Evolutionary conservation across 2,329 filamentous ascomycete genomes (phyloP).

Genomic region (Waltergamsia citrina): DNA sequence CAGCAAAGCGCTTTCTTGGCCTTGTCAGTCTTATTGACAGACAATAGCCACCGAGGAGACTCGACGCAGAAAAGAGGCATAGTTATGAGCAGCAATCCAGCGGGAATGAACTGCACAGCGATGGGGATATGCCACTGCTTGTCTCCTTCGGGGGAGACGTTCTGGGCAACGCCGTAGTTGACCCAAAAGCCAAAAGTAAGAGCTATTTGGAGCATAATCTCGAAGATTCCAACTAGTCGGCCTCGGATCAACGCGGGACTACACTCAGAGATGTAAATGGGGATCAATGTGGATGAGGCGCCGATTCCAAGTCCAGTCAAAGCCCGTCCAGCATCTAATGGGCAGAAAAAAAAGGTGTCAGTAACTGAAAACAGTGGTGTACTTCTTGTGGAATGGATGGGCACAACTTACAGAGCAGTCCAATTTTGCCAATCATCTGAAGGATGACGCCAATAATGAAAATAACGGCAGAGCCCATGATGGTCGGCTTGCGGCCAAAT

Average conservation of each 20-base stretch:
- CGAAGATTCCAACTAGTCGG: slow-evolving; percentile 56
- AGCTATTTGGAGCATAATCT: slow-evolving; percentile 56
- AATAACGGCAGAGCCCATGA: slow-evolving; percentile 50
- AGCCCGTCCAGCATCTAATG: slow-evolving; percentile 52
- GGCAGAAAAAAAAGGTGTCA: too few relatives aligned
- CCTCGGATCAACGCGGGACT: slow-evolving; percentile 55
- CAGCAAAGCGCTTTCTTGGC: slow-evolving; percentile 51
- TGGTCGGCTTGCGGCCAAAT: slow-evolving; percentile 55
- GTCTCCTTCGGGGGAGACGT: slow-evolving; percentile 32
- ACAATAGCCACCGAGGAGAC: slow-evolving; percentile 62
- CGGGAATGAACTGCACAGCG: slow-evolving; percentile 58
- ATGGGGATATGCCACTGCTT: slow-evolving; percentile 58
- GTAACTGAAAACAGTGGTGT: too few relatives aligned
- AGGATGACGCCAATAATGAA: slow-evolving; percentile 64
- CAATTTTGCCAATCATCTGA: slow-evolving; percentile 63
- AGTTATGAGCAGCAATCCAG: slow-evolving; percentile 50
- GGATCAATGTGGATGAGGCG: slow-evolving; percentile 52
- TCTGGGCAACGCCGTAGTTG: slow-evolving; percentile 51
- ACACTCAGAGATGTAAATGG: slow-evolving; percentile 52
- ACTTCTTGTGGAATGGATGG: too few relatives aligned
- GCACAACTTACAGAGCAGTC: too few relatives aligned
- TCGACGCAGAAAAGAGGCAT: slow-evolving; percentile 50
- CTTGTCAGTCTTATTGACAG: slow-evolving; percentile 48
- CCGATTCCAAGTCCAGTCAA: slow-evolving; percentile 56
- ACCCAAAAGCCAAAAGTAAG: slow-evolving; percentile 57